Conservation (phyloP, 805 yeast species). For the Candida boleticola region DNA sequence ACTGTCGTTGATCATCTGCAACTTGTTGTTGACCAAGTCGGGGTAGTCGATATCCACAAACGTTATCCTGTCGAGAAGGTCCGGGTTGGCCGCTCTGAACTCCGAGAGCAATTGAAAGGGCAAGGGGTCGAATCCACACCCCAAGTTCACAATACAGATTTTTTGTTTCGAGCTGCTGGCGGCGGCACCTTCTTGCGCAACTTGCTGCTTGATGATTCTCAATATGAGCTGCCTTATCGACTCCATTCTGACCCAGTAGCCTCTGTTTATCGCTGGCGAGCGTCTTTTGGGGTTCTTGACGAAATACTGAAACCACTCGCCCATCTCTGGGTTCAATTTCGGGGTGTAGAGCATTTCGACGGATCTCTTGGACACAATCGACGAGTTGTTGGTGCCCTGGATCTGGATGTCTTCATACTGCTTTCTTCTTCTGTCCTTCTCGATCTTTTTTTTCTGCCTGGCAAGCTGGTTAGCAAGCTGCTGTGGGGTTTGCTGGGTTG, state of each 20-base stretch:
- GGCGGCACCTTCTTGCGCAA: slow-evolving; percentile 17
- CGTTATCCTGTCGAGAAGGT: slow-evolving; percentile 20
- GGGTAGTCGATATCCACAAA: slow-evolving; percentile 78
- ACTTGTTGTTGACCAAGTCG: slow-evolving; percentile 58
- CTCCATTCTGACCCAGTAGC: slow-evolving; percentile 79
- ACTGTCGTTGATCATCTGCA: slow-evolving; percentile 47
- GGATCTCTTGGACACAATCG: slow-evolving; percentile 79
- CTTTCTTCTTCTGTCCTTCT: slow-evolving; percentile 46
- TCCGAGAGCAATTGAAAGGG: slow-evolving; percentile 34
- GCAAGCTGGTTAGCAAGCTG: slow-evolving; percentile 16
- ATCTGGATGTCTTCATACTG: slow-evolving; percentile 61
- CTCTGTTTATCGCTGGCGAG: slow-evolving; percentile 79
- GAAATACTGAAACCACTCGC: slow-evolving; percentile 61
- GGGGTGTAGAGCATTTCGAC: slow-evolving; percentile 61
- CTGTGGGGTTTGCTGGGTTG: background rate
- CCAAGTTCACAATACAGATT: slow-evolving; percentile 58
- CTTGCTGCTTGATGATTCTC: slow-evolving; percentile 36
- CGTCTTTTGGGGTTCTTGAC: slow-evolving; percentile 66
- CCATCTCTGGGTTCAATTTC: slow-evolving; percentile 29
- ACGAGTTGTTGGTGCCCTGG: slow-evolving; percentile 83
- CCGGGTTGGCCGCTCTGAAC: slow-evolving; percentile 11
- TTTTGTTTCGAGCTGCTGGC: too few species aligned
- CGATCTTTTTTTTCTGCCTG: slow-evolving; percentile 30
- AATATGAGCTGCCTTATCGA: slow-evolving; percentile 55
- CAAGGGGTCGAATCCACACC: slow-evolving; percentile 67